Conservation (phyloP, 768 basidiomycete species). For the Boletus sp. region DNA sequence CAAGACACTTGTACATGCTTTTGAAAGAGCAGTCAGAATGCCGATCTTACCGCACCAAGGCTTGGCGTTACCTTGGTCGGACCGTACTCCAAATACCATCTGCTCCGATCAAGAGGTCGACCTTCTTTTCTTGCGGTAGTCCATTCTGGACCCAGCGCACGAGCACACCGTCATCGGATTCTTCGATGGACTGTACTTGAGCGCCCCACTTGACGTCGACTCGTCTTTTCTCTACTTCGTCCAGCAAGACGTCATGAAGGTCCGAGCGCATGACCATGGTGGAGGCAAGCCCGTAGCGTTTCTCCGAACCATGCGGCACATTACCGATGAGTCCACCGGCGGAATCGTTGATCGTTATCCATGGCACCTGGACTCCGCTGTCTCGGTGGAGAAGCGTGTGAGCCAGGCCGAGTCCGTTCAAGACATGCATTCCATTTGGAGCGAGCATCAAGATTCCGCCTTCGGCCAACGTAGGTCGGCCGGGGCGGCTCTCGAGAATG, state of each 20-base stretch:
- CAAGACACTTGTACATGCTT: constrained; percentile 28
- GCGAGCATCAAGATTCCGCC: constrained; percentile 30
- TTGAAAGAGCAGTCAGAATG: constrained; percentile 1
- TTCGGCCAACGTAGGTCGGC: constrained; percentile 18
- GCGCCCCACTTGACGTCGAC: constrained; percentile 24
- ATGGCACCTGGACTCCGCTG: constrained; percentile 19
- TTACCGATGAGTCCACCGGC: constrained; percentile 22
- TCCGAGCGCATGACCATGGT: constrained; percentile 29
- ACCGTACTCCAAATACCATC: constrained; percentile 33
- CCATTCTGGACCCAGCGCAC: constrained; percentile 28
- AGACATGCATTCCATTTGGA: constrained; percentile 30
- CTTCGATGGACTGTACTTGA: constrained; percentile 24
- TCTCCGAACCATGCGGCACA: constrained; percentile 25
- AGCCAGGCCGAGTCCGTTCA: constrained; percentile 27
- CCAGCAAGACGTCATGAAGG: constrained; percentile 31
- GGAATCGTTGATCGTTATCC: constrained; percentile 23
- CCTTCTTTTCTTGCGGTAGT: constrained; percentile 21
- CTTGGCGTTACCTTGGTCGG: constrained; percentile 18
- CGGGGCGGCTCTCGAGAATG: constrained; percentile 24
- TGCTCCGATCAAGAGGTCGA: constrained; percentile 32
- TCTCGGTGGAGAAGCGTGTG: constrained; percentile 21
- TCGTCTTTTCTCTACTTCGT: constrained; percentile 22
- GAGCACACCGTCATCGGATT: constrained; percentile 23
- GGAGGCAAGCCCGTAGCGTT: constrained; percentile 30
- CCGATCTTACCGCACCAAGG: not conserved